These are phyloP conservation scores for Leptographium wingfieldii DNA, from an alignment of 2,329 filamentous ascomycete species.

Conservation along the genomic window DNA sequence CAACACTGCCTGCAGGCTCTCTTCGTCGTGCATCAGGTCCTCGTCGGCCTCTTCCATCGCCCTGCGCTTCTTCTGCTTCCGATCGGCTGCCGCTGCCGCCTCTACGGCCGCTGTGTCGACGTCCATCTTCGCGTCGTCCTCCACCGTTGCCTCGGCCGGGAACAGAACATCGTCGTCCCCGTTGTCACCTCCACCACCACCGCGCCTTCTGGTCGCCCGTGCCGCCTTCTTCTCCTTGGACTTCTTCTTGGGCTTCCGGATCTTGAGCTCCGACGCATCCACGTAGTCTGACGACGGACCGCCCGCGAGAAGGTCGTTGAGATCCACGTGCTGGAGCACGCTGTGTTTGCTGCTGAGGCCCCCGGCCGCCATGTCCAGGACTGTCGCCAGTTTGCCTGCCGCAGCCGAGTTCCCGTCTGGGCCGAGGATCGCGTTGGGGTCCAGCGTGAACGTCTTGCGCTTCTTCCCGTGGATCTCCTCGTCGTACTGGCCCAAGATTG, in stretches of 20 bases:
- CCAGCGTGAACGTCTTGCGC: constrained; percentile 74
- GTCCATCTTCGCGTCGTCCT: constrained; percentile 48
- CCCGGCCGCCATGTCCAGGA: not conserved
- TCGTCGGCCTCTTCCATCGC: constrained; percentile 33
- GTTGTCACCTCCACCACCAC: constrained; percentile 22
- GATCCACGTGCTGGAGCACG: constrained; percentile 52
- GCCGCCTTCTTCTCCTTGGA: constrained; percentile 65
- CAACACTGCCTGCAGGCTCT: constrained; percentile 78
- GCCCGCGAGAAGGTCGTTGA: constrained; percentile 55
- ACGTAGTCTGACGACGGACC: constrained; percentile 74
- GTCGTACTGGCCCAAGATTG: constrained; percentile 82
- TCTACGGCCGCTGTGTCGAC: constrained; percentile 41
- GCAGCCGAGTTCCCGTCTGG: constrained; percentile 13
- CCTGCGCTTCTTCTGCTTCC: constrained; percentile 43
- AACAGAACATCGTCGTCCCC: constrained; percentile 49
- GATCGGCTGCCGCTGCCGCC: not conserved
- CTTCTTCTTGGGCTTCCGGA: constrained; percentile 91
- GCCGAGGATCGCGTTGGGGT: constrained; percentile 58
- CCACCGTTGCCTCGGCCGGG: constrained; percentile 25
- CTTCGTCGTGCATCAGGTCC: constrained; percentile 71
- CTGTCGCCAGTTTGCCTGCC: not conserved
- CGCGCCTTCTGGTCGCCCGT: constrained; percentile 58
- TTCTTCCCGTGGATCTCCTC: constrained; percentile 91
- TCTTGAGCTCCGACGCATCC: constrained; percentile 73
- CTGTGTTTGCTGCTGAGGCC: constrained; percentile 33